A percentile compares a stretch with the other conserved stretches of the same genome.
Evolutionary conservation across 306 rosid genomes (phyloP).

Genomic region (Lathyrus sativus): DNA sequence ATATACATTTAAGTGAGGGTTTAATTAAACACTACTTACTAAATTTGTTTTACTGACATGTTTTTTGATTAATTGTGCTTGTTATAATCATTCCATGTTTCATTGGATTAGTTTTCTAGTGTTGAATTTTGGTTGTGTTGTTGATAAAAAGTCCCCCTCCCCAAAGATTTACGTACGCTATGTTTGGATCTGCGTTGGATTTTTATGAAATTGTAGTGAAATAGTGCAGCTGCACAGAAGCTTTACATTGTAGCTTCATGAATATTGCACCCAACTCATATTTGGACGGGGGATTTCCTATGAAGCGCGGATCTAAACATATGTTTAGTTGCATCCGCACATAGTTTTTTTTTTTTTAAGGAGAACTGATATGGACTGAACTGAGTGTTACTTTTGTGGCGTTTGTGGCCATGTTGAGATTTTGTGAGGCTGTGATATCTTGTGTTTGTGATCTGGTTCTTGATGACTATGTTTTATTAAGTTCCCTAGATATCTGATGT

Average conservation of each 20-base stretch:
- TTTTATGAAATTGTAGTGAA: not conserved
- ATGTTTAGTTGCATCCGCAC: not conserved
- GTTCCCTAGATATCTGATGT: not conserved
- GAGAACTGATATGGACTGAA: conserved; percentile 22
- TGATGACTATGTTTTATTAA: conserved; percentile 19
- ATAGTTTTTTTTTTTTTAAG: conserved; percentile 7
- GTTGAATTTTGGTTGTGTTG: not conserved
- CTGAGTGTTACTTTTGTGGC: not conserved
- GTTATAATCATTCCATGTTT: not conserved
- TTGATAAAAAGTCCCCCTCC: not conserved
- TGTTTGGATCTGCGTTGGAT: not conserved
- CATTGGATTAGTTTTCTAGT: not conserved
- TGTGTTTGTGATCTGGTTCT: conserved; percentile 5
- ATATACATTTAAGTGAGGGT: not conserved
- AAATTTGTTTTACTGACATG: not conserved
- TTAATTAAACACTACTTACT: not conserved
- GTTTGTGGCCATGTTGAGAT: conserved; percentile 26
- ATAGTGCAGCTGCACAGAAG: not conserved
- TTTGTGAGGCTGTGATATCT: conserved; percentile 12
- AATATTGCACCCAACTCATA: not conserved
- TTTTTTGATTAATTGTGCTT: not conserved
- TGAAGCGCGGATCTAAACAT: no score
- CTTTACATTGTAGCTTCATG: not conserved
- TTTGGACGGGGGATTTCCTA: no score
- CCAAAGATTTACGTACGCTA: no score